Base-by-base conservation (phyloP, 2,329 filamentous ascomycete genomes). In the Colletotrichum cuscutae region DNA sequence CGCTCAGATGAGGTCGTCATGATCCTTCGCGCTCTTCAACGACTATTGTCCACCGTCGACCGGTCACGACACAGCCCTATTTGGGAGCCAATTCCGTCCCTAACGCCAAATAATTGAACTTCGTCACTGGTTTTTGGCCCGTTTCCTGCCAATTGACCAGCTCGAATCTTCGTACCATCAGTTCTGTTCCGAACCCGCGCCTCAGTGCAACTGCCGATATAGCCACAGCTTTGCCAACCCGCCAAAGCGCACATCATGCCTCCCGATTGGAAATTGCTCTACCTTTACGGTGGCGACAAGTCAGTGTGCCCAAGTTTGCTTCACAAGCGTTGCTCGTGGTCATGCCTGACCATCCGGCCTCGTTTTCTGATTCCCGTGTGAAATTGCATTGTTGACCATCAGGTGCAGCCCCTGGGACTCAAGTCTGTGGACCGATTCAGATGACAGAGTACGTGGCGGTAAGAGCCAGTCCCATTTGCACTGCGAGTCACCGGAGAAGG, bases 371-470 rank as follows among this genome's bases (percentile, higher is more conserved):
- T 35, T 35, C 28, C 15, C 46, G 30, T 22, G 19, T 37, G 52
- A 59, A 42, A n/a, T 12, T 26, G 68, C 35, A 2, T 26, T 9
- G 30, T 62, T 73, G 57, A 73, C 71, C 49, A 28, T 35, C 26
- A 13, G 22, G 3, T 15, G 12, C 79, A 92, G 90, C 71, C 84
- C 85, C 26, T 94, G 92, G 92, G 81, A 85, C 26, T 79, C 85
- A 1, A 80, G 83, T 63, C 86, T 89, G 75, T 96, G 93, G 93
- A 91, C 88, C 8, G 85, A 90, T 15, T 91, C 90, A 65, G 93
- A 96, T 80, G 94, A 96, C 81, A 87, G 91, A 35, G 93, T 96
- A n/a, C 90, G 94, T 57, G 93, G 93, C 71, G 94, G 94, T 63
- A 87, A 87, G 72, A 94, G 92, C 74, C 81, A 84, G 68, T 91